Evolutionary conservation across 2,329 filamentous ascomycete species (phyloP), one percentile per base, ranked within the genome.

Genomic region (Venturia effusa): DNA sequence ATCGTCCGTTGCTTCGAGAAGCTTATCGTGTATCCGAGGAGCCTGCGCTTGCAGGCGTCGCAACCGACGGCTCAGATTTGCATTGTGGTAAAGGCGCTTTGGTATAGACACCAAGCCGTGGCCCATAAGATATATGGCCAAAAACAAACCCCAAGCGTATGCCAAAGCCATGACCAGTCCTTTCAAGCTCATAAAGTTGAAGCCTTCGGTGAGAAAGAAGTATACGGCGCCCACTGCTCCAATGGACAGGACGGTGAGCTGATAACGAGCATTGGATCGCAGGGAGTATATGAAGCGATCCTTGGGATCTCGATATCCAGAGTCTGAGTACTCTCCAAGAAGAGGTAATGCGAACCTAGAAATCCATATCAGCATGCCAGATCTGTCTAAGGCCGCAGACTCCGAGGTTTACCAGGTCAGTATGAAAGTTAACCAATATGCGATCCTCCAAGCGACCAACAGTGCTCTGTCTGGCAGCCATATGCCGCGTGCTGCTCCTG

Each of bases 111-210:
- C 94, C 32, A 99, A 81, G 8, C 94, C 94, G 74, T 99, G 94
- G 7, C 94, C 94, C 93, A 99, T 97, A 48, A 99, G 81, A 71
- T 96, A 97, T 67, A 99, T 96, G 57, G 92, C 94, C 62, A 97
- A 81, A 4, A 93, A 81, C 69, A 99, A 78, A 70, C 92, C 92
- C 89, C 92, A 97, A 66, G 91, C 90, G 75, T 99, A 99, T 43
- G 93, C 90, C 66, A 97, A 79, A 17, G 94, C 93, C 90, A 99
- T 96, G 67, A 96, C 82, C 48, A 95, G 80, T 41, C 84, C 87
- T 77, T 96, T 96, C 69, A 97, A 81, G 0, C 87, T 88, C 2
- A 80, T 81, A 65, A 88, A 83, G 32, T 86, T 83, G 69, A 91
- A 86, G 0, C 89, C 89, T 71, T 90, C 90, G 40, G 86, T 86